phyloP scores from a whole-genome alignment of 1,139 yeast genomes.

The Candida tetrigidarum region DNA sequence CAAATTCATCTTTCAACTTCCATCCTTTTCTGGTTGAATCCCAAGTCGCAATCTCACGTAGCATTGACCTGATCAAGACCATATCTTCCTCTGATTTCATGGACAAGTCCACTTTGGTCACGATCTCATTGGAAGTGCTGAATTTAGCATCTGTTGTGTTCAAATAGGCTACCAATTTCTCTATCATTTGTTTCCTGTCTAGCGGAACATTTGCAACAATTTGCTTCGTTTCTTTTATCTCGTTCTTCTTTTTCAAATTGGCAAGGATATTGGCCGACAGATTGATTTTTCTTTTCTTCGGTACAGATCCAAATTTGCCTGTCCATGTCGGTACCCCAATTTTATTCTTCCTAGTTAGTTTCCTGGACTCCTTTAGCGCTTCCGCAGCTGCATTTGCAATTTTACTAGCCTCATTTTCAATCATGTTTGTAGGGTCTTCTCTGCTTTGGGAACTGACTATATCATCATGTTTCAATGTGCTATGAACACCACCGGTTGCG shows the following conservation, averaged over 20 bases:
- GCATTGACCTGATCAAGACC: constrained; percentile 65
- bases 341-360: constrained; percentile 60
- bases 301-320: constrained; percentile 75
- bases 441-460: constrained; percentile 59
- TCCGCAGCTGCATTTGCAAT: constrained; percentile 80
- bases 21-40: constrained; percentile 60
- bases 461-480: constrained; percentile 79
- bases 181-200: constrained; percentile 24
- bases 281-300: constrained; percentile 19
- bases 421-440: constrained; percentile 46
- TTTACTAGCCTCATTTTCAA: constrained; percentile 76
- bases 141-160: constrained; percentile 38
- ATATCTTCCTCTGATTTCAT: constrained; percentile 60
- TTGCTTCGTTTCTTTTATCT: constrained; percentile 24
- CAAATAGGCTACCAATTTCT: constrained; percentile 39
- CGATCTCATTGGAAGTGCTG: constrained; percentile 62
- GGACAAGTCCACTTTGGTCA: constrained; percentile 50
- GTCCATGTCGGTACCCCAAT: constrained; percentile 97
- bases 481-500: constrained; percentile 72
- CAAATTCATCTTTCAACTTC: constrained; percentile 63
- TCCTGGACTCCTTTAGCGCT: constrained; percentile 71
- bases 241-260: constrained; percentile 27
- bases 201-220: constrained; percentile 19
- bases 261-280: constrained; percentile 37
- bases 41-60: constrained; percentile 75